Evolutionary conservation across 768 basidiomycete species (phyloP).

Genomic region (Pleurotus platypus): DNA sequence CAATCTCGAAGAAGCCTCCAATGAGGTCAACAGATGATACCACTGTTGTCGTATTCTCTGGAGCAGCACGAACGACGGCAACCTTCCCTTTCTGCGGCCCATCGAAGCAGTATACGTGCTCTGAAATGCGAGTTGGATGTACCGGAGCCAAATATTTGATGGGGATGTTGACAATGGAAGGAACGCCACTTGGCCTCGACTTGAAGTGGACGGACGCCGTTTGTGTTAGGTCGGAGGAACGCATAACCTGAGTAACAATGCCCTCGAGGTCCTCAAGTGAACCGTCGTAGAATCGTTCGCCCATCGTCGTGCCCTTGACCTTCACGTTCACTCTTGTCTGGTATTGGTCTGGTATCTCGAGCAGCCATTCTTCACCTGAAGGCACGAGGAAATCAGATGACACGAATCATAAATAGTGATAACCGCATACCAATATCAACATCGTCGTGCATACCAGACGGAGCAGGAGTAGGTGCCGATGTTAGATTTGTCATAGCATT

Average conservation of each 20-base stretch:
- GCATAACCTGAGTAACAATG: not conserved
- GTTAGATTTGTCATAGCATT: slow-evolving; percentile 24
- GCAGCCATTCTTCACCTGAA: not conserved
- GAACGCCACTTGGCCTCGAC: not conserved
- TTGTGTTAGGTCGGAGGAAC: not conserved
- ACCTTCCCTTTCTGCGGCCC: not conserved
- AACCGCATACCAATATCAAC: not conserved
- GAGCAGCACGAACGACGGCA: not conserved
- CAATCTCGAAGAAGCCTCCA: slow-evolving; percentile 3
- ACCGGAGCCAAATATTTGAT: slow-evolving; percentile 1
- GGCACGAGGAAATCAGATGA: too few species aligned
- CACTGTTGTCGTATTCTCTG: not conserved
- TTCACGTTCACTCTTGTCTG: slow-evolving; percentile 1
- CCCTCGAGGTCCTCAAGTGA: not conserved
- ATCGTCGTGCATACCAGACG: slow-evolving; percentile 10
- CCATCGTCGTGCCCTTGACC: slow-evolving; percentile 1
- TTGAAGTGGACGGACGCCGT: not conserved
- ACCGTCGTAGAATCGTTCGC: slow-evolving; percentile 1
- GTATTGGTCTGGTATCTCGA: not conserved
- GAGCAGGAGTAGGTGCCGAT: slow-evolving; percentile 39
- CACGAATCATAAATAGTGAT: too few species aligned
- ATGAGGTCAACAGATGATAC: not conserved
- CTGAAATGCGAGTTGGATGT: not conserved
- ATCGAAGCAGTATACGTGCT: slow-evolving; percentile 1
- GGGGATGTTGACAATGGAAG: slow-evolving; percentile 2